Evolutionary conservation across 768 basidiomycete genomes (phyloP).

Genomic region (Tricholomella constricta): DNA sequence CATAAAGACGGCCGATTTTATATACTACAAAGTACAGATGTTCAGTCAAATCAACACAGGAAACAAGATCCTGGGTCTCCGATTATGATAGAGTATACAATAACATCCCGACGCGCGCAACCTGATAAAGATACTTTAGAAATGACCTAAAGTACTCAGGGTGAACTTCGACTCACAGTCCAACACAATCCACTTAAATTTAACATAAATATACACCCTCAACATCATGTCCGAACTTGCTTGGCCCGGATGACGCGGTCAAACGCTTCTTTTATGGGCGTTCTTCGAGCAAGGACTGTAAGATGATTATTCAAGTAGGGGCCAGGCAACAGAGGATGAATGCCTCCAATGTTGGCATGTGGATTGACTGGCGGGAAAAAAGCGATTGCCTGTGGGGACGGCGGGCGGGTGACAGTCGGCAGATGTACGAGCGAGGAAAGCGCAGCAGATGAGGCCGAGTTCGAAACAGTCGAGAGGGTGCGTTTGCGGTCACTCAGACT

Average conservation of each 20-base stretch:
- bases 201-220: not conserved
- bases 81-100: not conserved
- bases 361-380: constrained; percentile 69
- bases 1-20: not conserved
- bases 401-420: constrained; percentile 47
- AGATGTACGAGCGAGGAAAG: constrained; percentile 59
- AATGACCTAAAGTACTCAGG: not conserved
- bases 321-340: constrained; percentile 71
- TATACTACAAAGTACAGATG: constrained; percentile 4
- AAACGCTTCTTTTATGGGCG: constrained; percentile 69
- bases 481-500: constrained; percentile 46
- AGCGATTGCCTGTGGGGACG: constrained; percentile 50
- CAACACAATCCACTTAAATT: not conserved
- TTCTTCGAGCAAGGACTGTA: constrained; percentile 64
- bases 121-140: not conserved
- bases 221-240: constrained; percentile 31
- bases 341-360: constrained; percentile 53
- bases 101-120: not conserved
- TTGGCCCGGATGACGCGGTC: constrained; percentile 67
- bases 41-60: not conserved
- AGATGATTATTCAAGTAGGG: constrained; percentile 74
- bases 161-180: not conserved
- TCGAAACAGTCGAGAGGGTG: constrained; percentile 58
- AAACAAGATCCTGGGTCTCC: not conserved
- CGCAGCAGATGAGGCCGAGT: constrained; percentile 55